Conservation (phyloP, 2,329 filamentous ascomycete genomes). For the Pseudogymnoascus sp. region DNA sequence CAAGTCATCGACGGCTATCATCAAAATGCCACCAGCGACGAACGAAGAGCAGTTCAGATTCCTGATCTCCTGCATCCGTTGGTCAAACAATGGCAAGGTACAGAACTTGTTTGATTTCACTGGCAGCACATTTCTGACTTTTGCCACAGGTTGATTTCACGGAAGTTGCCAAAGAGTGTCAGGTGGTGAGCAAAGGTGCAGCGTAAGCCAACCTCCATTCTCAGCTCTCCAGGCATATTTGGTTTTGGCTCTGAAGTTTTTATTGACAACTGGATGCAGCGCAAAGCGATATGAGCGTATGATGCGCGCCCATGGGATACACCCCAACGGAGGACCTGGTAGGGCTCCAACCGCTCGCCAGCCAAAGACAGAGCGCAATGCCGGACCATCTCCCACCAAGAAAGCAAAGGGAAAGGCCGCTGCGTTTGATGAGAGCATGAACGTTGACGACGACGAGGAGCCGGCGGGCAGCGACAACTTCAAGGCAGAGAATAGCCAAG, state of each 20-base stretch:
- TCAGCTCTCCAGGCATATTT: neutral
- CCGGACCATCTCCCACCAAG: conserved; percentile 18
- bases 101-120: conserved; percentile 17
- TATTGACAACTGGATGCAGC: conserved; percentile 32
- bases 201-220: conserved; percentile 48
- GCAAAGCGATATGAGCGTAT: conserved; percentile 63
- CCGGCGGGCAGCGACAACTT: neutral
- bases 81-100: conserved; percentile 55
- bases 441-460: conserved; percentile 11
- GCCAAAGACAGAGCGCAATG: conserved; percentile 14
- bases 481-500: neutral
- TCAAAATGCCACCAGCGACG: conserved; percentile 42
- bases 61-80: conserved; percentile 57
- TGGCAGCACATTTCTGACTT: neutral
- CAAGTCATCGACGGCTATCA: neutral
- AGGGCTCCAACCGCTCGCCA: conserved; percentile 19
- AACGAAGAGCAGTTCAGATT: conserved; percentile 57
- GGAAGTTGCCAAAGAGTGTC: conserved; percentile 56
- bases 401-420: conserved; percentile 21
- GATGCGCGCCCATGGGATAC: conserved; percentile 50
- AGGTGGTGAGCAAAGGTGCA: conserved; percentile 58
- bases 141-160: conserved; percentile 53
- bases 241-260: neutral
- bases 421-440: conserved; percentile 17
- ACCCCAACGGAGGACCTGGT: conserved; percentile 21